Percentiles rank a stretch among this genome's conserved stretches.
Evolutionary conservation across 495 filamentous ascomycete genomes (phyloP).

Genomic region (Echria macrotheca): DNA sequence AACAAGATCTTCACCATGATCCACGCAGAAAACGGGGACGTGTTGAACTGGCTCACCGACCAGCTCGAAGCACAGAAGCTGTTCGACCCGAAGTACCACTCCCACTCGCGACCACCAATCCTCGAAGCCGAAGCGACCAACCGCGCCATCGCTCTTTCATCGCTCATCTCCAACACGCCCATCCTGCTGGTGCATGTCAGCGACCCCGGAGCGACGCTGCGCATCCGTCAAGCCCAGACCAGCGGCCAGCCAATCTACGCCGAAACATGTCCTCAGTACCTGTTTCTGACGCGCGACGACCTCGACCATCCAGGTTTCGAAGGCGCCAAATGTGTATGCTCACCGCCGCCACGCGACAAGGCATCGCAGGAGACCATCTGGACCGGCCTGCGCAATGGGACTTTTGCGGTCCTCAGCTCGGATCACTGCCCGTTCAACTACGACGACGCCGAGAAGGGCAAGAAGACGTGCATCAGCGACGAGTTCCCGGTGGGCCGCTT

Average conservation of each 20-base stretch:
- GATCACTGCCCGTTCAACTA: conserved; percentile 55
- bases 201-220: conserved; percentile 43
- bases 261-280: conserved; percentile 62
- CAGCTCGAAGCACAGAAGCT: conserved; percentile 38
- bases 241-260: conserved; percentile 52
- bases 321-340: conserved; percentile 50
- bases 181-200: conserved; percentile 55
- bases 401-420: conserved; percentile 49
- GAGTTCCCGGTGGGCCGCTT: conserved; percentile 45
- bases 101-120: conserved; percentile 46
- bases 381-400: conserved; percentile 42
- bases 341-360: conserved; percentile 37
- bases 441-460: conserved; percentile 40
- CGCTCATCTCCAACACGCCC: conserved; percentile 50
- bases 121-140: conserved; percentile 56
- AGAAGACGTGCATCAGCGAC: conserved; percentile 40
- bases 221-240: conserved; percentile 53
- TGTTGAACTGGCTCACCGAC: conserved; percentile 46
- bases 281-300: conserved; percentile 52
- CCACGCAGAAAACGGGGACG: conserved; percentile 56
- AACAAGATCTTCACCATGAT: conserved; percentile 54
- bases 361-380: conserved; percentile 41
- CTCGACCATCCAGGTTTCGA: conserved; percentile 47
- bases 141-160: conserved; percentile 49
- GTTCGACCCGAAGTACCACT: conserved; percentile 52